phyloP scores from a whole-genome alignment of 441 rosid species.

The Aleurites moluccanus region DNA sequence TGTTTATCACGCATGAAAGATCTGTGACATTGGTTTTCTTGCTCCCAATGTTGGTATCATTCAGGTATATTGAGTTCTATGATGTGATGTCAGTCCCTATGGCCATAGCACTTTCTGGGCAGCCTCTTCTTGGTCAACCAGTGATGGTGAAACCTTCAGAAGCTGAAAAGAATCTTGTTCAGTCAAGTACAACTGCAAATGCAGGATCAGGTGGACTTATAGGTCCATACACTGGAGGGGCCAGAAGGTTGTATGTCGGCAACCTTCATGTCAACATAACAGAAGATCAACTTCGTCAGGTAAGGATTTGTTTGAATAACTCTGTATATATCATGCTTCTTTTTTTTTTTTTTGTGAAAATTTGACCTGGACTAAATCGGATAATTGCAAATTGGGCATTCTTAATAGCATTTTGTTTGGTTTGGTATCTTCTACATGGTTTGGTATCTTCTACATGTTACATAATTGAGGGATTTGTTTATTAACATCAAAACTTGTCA shows the following conservation, averaged over 20 bases:
- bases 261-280: constrained; percentile 86
- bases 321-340: neutral
- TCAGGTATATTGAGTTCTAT: constrained; percentile 87
- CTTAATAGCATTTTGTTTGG: neutral
- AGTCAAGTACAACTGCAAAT: constrained; percentile 72
- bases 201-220: constrained; percentile 32
- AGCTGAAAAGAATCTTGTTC: constrained; percentile 98
- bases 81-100: constrained; percentile 99
- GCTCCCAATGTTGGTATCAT: too few species aligned
- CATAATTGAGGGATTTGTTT: neutral
- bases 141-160: constrained; percentile 99
- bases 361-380: neutral
- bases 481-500: neutral
- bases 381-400: neutral
- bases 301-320: constrained; percentile 16
- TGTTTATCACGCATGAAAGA: too few species aligned
- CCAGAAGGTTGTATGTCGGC: constrained; percentile 92
- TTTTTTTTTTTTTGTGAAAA: too few species aligned
- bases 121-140: constrained; percentile 88
- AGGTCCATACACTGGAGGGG: constrained; percentile 87
- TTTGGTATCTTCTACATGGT: neutral
- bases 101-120: constrained; percentile 99
- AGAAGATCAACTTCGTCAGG: constrained; percentile 93
- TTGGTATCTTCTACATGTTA: neutral
- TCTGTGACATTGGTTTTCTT: too few species aligned